Base-by-base conservation (phyloP, 2,329 filamentous ascomycete species). In the Exserohilum rostratum region DNA sequence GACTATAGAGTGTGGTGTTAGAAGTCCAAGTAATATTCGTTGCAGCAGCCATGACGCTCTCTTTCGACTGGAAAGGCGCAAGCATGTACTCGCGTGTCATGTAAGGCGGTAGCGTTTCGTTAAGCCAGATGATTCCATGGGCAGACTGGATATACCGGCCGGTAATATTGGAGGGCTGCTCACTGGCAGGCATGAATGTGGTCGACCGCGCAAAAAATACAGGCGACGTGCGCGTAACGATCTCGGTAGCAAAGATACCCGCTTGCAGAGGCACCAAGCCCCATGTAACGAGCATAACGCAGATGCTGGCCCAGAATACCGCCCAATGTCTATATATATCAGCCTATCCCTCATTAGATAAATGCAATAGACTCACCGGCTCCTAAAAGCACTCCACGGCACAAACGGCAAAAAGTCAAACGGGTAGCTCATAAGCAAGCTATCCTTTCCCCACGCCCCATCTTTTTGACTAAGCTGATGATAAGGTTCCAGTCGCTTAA, bases 401-500 rank as follows among this genome's bases (percentile, higher is more conserved):
- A 82, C 72, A 0, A 78, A 72, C 0, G 77, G 76, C 0, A 82
- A 43, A 52, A 80, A 79, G 37, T 81, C 77, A 52, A 80, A 80
- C 0, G 84, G 84, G 33, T 88, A 88, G 0, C 80, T 76, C 0
- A 88, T 44, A 0, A 85, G 70, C 0, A 88, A 13, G 0, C 83
- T 85, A 0, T 82, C 62, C 5, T 74, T 68, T 0, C 76, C 83
- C 0, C 60, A 60, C 0, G 81, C 81, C 0, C 84, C 85, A 0
- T 65, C 60, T 0, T 61, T 12, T 9, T 77, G 80, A 0, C 83
- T 85, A 0, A 88, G 50, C 18, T 87, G 83, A 10, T 85, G 80
- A 75, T 81, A 88, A 0, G 85, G 85, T 30, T 88, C 84, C 39
- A 87, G 72, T 0, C 86, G 62, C 53, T 86, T 85, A 0, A 79